A percentile compares a stretch with the other conserved stretches of the same genome.
Evolutionary conservation across 352 stramenopile genomes (phyloP).

Genomic region (Globisporangium uncinulatum): DNA sequence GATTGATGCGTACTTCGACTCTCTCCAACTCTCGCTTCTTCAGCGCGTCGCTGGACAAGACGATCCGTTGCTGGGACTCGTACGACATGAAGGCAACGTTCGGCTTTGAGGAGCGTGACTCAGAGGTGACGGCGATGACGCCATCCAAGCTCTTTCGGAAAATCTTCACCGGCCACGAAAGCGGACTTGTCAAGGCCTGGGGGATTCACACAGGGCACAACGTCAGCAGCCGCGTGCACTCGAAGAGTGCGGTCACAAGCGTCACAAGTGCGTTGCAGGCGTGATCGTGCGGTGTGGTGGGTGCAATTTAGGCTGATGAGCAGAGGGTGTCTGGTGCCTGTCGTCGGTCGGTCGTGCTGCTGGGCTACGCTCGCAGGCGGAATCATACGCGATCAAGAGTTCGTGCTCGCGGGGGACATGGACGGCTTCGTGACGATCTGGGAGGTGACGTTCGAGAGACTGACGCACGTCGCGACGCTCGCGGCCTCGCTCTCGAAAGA

Average conservation of each 20-base stretch:
- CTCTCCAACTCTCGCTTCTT: conserved; percentile 40
- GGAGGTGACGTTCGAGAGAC: conserved; percentile 39
- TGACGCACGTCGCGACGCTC: conserved; percentile 15
- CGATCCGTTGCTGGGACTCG: conserved; percentile 71
- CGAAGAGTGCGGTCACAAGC: conserved; percentile 38
- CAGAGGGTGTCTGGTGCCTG: too few species aligned
- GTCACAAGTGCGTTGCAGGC: conserved; percentile 28
- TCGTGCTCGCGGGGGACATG: conserved; percentile 42
- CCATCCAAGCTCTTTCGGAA: conserved; percentile 43
- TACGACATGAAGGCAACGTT: conserved; percentile 60
- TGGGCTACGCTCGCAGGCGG: conserved; percentile 19
- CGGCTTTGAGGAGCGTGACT: conserved; percentile 58
- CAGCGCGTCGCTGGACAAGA: conserved; percentile 61
- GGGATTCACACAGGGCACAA: conserved; percentile 54
- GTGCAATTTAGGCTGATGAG: too few species aligned
- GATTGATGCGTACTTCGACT: neutral
- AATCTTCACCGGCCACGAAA: conserved; percentile 56
- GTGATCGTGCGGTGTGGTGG: too few species aligned
- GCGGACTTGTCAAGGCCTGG: conserved; percentile 56
- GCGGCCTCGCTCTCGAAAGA: conserved; percentile 14
- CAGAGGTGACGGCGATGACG: conserved; percentile 58
- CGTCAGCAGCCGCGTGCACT: conserved; percentile 16
- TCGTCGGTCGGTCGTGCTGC: neutral
- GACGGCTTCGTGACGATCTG: conserved; percentile 47
- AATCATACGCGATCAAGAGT: conserved; percentile 49